A percentile compares a stretch with the other conserved stretches of the same genome.
Conservation (phyloP, 768 basidiomycete genomes). For the Collybia nuda region DNA sequence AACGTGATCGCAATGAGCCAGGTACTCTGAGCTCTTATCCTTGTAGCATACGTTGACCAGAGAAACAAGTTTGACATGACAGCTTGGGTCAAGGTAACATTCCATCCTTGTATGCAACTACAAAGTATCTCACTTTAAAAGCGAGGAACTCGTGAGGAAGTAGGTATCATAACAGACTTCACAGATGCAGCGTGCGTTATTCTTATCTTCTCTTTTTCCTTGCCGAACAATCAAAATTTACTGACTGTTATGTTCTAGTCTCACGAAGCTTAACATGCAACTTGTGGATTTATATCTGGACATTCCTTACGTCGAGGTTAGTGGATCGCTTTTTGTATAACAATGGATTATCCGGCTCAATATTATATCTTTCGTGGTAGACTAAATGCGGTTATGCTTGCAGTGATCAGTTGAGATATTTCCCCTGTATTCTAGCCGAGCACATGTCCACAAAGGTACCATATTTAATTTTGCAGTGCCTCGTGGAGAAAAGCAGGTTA, state of each 20-base stretch:
- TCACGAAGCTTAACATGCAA: slow-evolving; percentile 79
- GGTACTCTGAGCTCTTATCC: slow-evolving; percentile 34
- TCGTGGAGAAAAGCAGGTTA: slow-evolving; percentile 89
- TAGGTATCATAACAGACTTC: slow-evolving; percentile 85
- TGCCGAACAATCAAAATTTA: neutral
- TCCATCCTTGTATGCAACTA: slow-evolving; percentile 5
- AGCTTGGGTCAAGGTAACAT: slow-evolving; percentile 84
- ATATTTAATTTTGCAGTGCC: slow-evolving; percentile 40
- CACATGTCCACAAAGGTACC: slow-evolving; percentile 27
- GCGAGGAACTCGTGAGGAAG: slow-evolving; percentile 71
- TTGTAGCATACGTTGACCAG: slow-evolving; percentile 12
- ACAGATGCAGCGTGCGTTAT: slow-evolving; percentile 55
- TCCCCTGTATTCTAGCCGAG: slow-evolving; percentile 24
- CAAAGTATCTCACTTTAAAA: slow-evolving; percentile 23
- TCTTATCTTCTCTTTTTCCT: too few relatives aligned
- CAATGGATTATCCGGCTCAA: slow-evolving; percentile 9
- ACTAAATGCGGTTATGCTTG: slow-evolving; percentile 95
- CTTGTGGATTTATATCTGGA: slow-evolving; percentile 77
- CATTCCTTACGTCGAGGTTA: slow-evolving; percentile 74
- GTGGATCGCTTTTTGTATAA: slow-evolving; percentile 8
- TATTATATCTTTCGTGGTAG: slow-evolving; percentile 27
- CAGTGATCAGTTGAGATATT: slow-evolving; percentile 76
- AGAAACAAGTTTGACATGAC: slow-evolving; percentile 80
- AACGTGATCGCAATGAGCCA: slow-evolving; percentile 85
- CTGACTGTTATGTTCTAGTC: slow-evolving; percentile 37